These are phyloP conservation scores for Globisporangium radiosum DNA, from an alignment of 352 stramenopile species.

Conservation along the genomic window DNA sequence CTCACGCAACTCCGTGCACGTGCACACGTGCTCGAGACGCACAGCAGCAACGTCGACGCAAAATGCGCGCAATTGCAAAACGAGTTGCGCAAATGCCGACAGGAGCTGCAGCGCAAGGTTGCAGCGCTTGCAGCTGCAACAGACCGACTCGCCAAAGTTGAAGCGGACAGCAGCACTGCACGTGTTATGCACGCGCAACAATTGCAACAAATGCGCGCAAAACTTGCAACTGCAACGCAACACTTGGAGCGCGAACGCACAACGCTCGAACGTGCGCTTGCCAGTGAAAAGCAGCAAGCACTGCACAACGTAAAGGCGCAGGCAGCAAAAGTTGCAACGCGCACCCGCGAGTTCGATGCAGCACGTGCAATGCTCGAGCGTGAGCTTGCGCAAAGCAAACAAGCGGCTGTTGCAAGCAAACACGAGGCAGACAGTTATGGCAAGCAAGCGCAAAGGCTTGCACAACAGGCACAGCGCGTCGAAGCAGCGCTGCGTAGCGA, in stretches of 20 bases:
- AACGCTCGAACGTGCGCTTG: constrained; percentile 8
- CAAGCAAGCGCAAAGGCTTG: not conserved
- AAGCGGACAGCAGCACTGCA: not conserved
- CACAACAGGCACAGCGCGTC: not conserved
- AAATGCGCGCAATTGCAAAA: constrained; percentile 24
- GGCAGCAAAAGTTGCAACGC: not conserved
- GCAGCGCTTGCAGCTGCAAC: constrained; percentile 8
- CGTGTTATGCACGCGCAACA: not conserved
- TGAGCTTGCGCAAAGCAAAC: not conserved
- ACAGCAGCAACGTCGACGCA: not conserved
- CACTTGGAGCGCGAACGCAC: not conserved
- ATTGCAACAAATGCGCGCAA: not conserved
- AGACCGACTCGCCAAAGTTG: not conserved
- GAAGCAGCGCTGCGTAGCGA: not conserved
- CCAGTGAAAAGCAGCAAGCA: not conserved
- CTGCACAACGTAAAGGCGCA: constrained; percentile 15
- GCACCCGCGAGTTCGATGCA: not conserved
- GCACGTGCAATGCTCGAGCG: not conserved
- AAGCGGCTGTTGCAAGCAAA: not conserved
- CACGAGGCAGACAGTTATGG: too few species aligned
- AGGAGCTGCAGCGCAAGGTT: constrained; percentile 17
- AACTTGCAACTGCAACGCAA: not conserved
- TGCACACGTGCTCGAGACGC: not conserved
- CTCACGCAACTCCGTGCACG: not conserved
- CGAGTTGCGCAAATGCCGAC: constrained; percentile 22